phyloP scores from a whole-genome alignment of 1,284 basidiomycete genomes.

The Stygiomarasmius scandens region DNA sequence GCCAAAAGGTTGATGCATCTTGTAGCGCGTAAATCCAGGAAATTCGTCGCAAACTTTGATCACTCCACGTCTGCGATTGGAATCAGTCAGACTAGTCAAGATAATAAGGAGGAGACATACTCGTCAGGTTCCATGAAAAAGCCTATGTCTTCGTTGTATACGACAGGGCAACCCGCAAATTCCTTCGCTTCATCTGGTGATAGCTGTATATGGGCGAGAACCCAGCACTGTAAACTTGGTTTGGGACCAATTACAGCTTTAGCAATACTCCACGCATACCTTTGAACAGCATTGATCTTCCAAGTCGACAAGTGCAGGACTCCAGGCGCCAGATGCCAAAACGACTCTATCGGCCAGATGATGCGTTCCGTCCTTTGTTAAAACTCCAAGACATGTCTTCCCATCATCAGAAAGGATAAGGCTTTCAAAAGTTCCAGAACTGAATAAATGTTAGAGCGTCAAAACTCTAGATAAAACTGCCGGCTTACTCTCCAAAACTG shows the following conservation, averaged over 20 bases:
- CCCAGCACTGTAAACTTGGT: conserved; percentile 12
- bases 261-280: background rate
- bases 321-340: conserved; percentile 19
- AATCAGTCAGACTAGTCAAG: background rate
- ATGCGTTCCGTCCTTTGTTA: conserved; percentile 15
- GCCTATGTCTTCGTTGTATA: conserved; percentile 16
- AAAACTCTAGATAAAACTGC: background rate
- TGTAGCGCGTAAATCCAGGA: conserved; percentile 16
- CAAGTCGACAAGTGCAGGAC: conserved; percentile 15
- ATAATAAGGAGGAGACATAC: background rate
- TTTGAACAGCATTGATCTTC: conserved; percentile 17
- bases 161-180: conserved; percentile 12
- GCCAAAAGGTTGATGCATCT: conserved; percentile 11
- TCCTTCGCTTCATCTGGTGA: conserved; percentile 10
- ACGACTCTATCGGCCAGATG: conserved; percentile 16
- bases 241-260: background rate
- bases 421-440: conserved; percentile 12
- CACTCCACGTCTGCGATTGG: background rate
- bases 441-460: background rate
- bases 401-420: conserved; percentile 14
- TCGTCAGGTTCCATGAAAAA: conserved; percentile 17
- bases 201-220: conserved; percentile 15
- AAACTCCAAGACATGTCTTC: conserved; percentile 12
- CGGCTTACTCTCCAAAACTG: conserved; percentile 14
- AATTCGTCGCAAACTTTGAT: conserved; percentile 19